phyloP scores from a whole-genome alignment of 2,329 filamentous ascomycete genomes.

The Hymenoscyphus fructigenus region DNA sequence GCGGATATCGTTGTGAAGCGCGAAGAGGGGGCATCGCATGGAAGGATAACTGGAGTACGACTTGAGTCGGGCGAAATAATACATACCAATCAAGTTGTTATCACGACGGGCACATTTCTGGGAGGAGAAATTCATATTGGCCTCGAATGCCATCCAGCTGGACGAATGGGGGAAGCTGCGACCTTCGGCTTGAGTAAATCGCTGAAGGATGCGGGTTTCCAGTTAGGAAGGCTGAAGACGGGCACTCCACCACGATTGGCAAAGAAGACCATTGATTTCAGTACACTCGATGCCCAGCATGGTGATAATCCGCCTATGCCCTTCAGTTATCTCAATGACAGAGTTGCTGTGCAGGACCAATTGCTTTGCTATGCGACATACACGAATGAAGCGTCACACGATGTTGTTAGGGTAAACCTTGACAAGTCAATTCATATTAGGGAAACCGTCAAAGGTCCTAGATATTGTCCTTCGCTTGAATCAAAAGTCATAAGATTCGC shows the following conservation, averaged over 20 bases:
- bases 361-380: constrained; percentile 83
- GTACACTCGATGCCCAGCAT: constrained; percentile 65
- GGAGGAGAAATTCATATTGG: constrained; percentile 97
- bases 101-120: constrained; percentile 94
- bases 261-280: constrained; percentile 77
- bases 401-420: constrained; percentile 83
- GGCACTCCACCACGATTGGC: constrained; percentile 90
- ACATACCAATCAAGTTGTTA: constrained; percentile 77
- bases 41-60: constrained; percentile 79
- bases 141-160: constrained; percentile 78
- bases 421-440: constrained; percentile 95
- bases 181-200: constrained; percentile 93
- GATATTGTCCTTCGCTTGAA: constrained; percentile 94
- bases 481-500: constrained; percentile 89
- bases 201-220: constrained; percentile 81
- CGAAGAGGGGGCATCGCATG: constrained; percentile 50
- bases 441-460: constrained; percentile 88
- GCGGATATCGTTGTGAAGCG: constrained; percentile 82
- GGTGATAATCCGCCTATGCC: constrained; percentile 86
- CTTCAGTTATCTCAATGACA: constrained; percentile 86
- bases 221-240: constrained; percentile 88
- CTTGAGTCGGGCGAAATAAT: constrained; percentile 86
- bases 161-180: constrained; percentile 89
- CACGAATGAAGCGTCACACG: constrained; percentile 80
- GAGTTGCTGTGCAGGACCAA: constrained; percentile 77